Conservation (phyloP, 1,139 yeast species). For the Nakaseomyces nivariensis region DNA sequence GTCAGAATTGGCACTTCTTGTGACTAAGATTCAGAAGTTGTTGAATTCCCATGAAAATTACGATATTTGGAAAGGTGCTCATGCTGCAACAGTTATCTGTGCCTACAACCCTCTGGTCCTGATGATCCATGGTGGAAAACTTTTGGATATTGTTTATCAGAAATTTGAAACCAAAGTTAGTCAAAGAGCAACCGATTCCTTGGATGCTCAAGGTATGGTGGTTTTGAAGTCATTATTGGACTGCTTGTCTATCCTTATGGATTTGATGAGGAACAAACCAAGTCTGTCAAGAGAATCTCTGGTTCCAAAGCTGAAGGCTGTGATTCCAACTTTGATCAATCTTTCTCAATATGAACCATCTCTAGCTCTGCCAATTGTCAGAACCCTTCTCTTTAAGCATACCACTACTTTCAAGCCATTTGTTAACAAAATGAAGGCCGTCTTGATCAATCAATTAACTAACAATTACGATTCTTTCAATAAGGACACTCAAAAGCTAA, state of each 20-base stretch:
- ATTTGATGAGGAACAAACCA: conserved; percentile 65
- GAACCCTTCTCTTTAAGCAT: conserved; percentile 43
- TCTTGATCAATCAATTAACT: conserved; percentile 34
- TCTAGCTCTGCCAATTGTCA: conserved; percentile 41
- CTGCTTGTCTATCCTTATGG: conserved; percentile 41
- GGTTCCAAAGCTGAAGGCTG: conserved; percentile 65
- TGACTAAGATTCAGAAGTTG: conserved; percentile 46
- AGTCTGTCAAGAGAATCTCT: conserved; percentile 74
- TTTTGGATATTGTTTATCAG: conserved; percentile 46
- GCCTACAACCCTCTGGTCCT: conserved; percentile 44
- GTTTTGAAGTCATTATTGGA: conserved; percentile 42
- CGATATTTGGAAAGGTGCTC: conserved; percentile 56
- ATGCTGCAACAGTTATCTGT: conserved; percentile 40
- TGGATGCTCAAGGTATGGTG: conserved; percentile 24
- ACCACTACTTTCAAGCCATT: conserved; percentile 78
- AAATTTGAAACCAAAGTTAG: conserved; percentile 33
- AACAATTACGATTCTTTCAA: conserved; percentile 33
- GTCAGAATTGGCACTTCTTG: conserved; percentile 47
- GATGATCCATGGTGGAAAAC: conserved; percentile 46
- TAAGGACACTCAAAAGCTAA: conserved; percentile 31
- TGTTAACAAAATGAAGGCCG: conserved; percentile 48
- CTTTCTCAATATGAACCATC: conserved; percentile 31
- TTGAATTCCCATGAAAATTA: conserved; percentile 41
- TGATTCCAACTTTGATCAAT: conserved; percentile 45
- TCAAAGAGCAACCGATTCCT: conserved; percentile 25